A percentile compares a stretch with the other conserved stretches of the same genome.
phyloP scores from a whole-genome alignment of 306 rosid species.

The Fragaria ananassa region DNA sequence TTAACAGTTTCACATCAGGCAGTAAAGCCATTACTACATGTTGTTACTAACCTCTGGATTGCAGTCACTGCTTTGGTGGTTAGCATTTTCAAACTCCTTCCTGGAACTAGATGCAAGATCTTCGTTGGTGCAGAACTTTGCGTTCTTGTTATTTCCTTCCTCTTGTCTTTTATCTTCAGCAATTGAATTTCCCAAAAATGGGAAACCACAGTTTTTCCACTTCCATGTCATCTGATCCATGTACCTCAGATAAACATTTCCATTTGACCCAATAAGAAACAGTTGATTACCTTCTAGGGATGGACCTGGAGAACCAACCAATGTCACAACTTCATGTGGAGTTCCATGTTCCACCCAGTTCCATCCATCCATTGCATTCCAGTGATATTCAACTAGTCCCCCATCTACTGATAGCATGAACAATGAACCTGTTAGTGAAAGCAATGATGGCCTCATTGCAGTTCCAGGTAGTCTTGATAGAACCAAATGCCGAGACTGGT shows the following conservation, averaged over 20 bases:
- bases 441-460: constrained; percentile 55
- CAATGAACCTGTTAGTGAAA: constrained; percentile 67
- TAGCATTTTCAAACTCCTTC: constrained; percentile 24
- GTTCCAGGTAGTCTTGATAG: constrained; percentile 75
- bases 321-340: constrained; percentile 63
- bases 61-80: constrained; percentile 41
- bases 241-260: constrained; percentile 73
- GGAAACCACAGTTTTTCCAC: constrained; percentile 79
- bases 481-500: constrained; percentile 81
- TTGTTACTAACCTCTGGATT: constrained; percentile 57
- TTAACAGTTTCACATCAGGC: constrained; percentile 21
- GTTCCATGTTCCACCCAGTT: constrained; percentile 94
- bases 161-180: constrained; percentile 31
- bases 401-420: constrained; percentile 83
- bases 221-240: constrained; percentile 69
- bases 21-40: neutral
- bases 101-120: constrained; percentile 35
- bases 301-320: constrained; percentile 80
- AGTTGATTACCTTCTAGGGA: constrained; percentile 63
- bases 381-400: constrained; percentile 81
- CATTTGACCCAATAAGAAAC: constrained; percentile 84
- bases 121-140: constrained; percentile 30
- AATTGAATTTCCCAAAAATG: constrained; percentile 31
- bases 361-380: constrained; percentile 78
- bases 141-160: constrained; percentile 23